These are phyloP conservation scores for Zizania palustris DNA, from an alignment of 202 grass and related monocot species.

Conservation along the genomic window DNA sequence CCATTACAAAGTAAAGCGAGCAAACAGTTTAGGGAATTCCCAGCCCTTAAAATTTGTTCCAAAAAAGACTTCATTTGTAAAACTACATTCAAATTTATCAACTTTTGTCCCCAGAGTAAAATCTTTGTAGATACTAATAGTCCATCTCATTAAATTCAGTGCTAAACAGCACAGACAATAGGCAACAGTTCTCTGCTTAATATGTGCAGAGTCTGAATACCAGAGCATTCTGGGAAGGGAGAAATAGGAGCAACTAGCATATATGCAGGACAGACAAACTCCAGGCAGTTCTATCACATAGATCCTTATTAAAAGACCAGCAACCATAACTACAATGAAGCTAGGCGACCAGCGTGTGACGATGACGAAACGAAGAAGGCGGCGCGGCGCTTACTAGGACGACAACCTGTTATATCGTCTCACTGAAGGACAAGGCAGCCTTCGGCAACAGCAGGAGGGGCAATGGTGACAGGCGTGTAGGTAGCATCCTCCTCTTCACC, in stretches of 20 bases:
- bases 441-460: slow-evolving; percentile 51
- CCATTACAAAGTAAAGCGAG: neutral
- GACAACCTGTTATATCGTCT: slow-evolving; percentile 12
- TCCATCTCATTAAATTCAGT: slow-evolving; percentile 27
- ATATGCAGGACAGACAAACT: slow-evolving; percentile 1
- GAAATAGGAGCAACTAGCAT: slow-evolving; percentile 35
- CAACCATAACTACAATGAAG: slow-evolving; percentile 21
- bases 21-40: neutral
- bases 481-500: slow-evolving; percentile 34
- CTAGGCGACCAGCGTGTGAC: slow-evolving; percentile 12
- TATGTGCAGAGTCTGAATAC: slow-evolving; percentile 44
- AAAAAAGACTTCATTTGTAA: no score
- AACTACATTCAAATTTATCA: no score
- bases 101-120: no score
- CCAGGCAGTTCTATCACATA: slow-evolving; percentile 39
- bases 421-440: slow-evolving; percentile 86
- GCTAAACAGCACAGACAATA: slow-evolving; percentile 27
- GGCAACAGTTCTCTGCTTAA: slow-evolving; percentile 39
- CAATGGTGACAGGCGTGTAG: slow-evolving; percentile 23
- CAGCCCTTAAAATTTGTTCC: no score
- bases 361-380: neutral
- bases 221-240: slow-evolving; percentile 11
- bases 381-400: neutral
- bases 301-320: slow-evolving; percentile 49
- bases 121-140: neutral